A percentile compares a stretch with the other conserved stretches of the same genome.
These are phyloP conservation scores for Lactarius evosmus DNA, from an alignment of 768 basidiomycete genomes.

Conservation along the genomic window DNA sequence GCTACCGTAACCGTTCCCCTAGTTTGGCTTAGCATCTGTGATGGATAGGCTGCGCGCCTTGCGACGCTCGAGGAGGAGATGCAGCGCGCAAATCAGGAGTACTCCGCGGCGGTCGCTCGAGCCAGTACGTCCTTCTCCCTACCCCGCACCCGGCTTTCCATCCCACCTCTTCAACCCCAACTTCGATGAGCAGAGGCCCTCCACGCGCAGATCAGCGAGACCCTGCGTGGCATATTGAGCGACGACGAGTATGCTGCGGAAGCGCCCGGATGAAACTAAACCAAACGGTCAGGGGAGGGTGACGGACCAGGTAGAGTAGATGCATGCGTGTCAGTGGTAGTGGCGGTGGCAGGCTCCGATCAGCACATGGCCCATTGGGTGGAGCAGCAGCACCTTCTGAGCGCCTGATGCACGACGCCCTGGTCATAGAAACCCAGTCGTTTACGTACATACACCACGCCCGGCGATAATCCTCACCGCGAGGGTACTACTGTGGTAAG, in stretches of 20 bases:
- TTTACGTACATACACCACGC: not conserved
- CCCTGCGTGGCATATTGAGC: slow-evolving; percentile 53
- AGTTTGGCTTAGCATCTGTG: not conserved
- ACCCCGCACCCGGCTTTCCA: not conserved
- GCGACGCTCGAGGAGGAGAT: slow-evolving; percentile 67
- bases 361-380: not conserved
- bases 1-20: not conserved
- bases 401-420: not conserved
- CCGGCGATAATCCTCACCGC: not conserved
- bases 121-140: slow-evolving; percentile 55
- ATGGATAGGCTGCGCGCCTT: slow-evolving; percentile 58
- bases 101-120: slow-evolving; percentile 63
- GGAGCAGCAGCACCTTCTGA: not conserved
- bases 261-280: slow-evolving; percentile 21
- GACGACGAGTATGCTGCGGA: slow-evolving; percentile 45
- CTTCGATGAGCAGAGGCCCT: slow-evolving; percentile 46
- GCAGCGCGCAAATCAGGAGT: slow-evolving; percentile 70
- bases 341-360: not conserved
- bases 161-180: not conserved
- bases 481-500: not conserved
- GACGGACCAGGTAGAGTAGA: not conserved
- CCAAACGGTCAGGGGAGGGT: not conserved
- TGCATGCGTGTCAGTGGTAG: not conserved
- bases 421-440: not conserved
- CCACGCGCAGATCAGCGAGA: slow-evolving; percentile 57